Evolutionary conservation across 306 rosid genomes (phyloP).

Genomic region (Fragaria ananassa): DNA sequence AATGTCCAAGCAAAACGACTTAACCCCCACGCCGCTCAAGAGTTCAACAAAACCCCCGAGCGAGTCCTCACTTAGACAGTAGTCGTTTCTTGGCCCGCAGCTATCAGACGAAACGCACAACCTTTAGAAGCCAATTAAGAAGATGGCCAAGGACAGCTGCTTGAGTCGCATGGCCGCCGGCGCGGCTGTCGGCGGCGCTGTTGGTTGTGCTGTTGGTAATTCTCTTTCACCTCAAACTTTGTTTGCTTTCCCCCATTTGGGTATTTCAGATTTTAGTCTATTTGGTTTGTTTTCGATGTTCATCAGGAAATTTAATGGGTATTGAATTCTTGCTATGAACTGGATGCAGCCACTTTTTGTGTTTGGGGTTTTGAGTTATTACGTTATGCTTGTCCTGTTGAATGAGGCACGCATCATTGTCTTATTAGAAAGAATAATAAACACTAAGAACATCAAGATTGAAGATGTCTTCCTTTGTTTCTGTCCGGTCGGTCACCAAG

Average conservation of each 20-base stretch:
- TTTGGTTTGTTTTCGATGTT: neutral
- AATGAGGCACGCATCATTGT: neutral
- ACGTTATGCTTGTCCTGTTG: neutral
- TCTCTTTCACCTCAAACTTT: neutral
- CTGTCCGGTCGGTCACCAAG: neutral
- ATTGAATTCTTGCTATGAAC: neutral
- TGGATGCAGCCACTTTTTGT: neutral
- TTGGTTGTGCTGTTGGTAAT: constrained; percentile 71
- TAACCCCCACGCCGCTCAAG: too few relatives aligned
- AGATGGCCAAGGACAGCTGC: constrained; percentile 76
- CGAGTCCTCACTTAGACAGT: neutral
- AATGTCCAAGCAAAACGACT: too few relatives aligned
- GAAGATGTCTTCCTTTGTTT: neutral
- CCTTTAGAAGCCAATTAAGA: neutral
- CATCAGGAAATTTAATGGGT: neutral
- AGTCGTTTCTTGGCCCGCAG: too few relatives aligned
- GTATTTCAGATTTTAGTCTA: neutral
- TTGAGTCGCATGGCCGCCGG: constrained; percentile 64
- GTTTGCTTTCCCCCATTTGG: neutral
- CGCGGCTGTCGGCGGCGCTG: constrained; percentile 68
- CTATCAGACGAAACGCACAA: too few relatives aligned
- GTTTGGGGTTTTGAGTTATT: neutral
- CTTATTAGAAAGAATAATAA: too few relatives aligned
- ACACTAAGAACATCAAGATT: too few relatives aligned
- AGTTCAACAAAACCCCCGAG: too few relatives aligned